Base-by-base conservation (phyloP, 345 rosid species). In the Lumnitzera racemosa region DNA sequence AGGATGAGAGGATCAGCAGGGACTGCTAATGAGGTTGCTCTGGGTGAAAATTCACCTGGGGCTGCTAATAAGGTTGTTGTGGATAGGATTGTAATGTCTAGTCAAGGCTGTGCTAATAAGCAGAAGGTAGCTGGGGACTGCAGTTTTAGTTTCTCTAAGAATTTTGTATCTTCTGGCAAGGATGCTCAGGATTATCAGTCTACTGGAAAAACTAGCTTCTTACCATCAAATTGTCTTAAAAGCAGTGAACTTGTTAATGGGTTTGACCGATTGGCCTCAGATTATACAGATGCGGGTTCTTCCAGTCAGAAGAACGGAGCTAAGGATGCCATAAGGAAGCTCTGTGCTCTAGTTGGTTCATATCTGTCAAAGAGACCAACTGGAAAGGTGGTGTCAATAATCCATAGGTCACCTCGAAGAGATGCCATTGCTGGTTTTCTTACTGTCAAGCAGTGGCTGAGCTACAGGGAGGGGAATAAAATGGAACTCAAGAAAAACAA, bases 341-440 rank as follows among this genome's bases (percentile, higher is more conserved):
- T 89, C 62, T 81, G 85, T 69, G 67, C 63, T 56, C 62, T 77
- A 81, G 57, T 90, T 55, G 72, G 68, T 68, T 76, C 76, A 52
- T 70, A 68, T 61, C 89, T 94, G 47, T 63, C 75, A 53, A 92
- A 85, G 76, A 71, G 96, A 59, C 98, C 98, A 20, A 89, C 96
- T 5, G 96, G 88, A 47, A 83, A 71, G 65, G 96, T 92, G 59
- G 82, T 89, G 15, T 86, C 94, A 57, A 74, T 92, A 61, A 63
- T 77, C 64, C 86, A 83, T 56, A 78, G 69, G 60, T 83, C 98
- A 62, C 69, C 66, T 60, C 87, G 77, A 29, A 79, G 96, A 59
- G 70, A 87, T 66, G 64, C 80, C 48, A 66, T 92, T 46, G 83
- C 84, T 53, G 98, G 96, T 50, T 89, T 87, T 72, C 87, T 92